Percentiles rank a stretch among this genome's conserved stretches.
Conservation (phyloP, 1,139 yeast genomes). For the Lodderomyces beijingensis region DNA sequence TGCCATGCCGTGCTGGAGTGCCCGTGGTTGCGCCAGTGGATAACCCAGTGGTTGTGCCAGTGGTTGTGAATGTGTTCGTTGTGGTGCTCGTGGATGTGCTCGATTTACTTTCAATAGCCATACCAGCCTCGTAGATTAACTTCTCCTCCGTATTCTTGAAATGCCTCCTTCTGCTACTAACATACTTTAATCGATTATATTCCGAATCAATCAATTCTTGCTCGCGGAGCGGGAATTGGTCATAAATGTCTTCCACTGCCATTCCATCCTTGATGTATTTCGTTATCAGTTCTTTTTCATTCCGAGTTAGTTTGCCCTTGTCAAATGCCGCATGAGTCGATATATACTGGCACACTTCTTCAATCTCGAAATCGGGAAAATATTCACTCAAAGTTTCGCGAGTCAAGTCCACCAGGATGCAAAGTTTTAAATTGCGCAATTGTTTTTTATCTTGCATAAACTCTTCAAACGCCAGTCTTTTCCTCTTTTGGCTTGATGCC, state of each 20-base stretch:
- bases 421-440: background rate
- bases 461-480: background rate
- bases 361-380: constrained; percentile 3
- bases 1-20: too few species aligned
- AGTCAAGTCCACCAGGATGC: constrained; percentile 7
- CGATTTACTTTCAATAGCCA: constrained; percentile 25
- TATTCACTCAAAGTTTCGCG: constrained; percentile 1
- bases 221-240: constrained; percentile 14
- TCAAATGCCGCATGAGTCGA: constrained; percentile 7
- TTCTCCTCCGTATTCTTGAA: constrained; percentile 29
- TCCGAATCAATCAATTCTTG: constrained; percentile 16
- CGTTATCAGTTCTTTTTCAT: constrained; percentile 14
- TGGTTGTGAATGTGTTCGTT: too few species aligned
- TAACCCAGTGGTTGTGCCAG: too few species aligned
- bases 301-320: constrained; percentile 12
- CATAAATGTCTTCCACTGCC: constrained; percentile 10
- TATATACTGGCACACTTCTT: constrained; percentile 7
- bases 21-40: too few species aligned
- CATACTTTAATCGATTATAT: constrained; percentile 19
- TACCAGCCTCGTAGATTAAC: constrained; percentile 35
- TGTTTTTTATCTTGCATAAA: background rate
- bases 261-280: constrained; percentile 6
- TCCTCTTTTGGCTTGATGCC: too few species aligned
- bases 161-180: constrained; percentile 21
- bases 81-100: constrained; percentile 5